Conservation (phyloP, 345 rosid genomes). For the Schrenkiella parvula region DNA sequence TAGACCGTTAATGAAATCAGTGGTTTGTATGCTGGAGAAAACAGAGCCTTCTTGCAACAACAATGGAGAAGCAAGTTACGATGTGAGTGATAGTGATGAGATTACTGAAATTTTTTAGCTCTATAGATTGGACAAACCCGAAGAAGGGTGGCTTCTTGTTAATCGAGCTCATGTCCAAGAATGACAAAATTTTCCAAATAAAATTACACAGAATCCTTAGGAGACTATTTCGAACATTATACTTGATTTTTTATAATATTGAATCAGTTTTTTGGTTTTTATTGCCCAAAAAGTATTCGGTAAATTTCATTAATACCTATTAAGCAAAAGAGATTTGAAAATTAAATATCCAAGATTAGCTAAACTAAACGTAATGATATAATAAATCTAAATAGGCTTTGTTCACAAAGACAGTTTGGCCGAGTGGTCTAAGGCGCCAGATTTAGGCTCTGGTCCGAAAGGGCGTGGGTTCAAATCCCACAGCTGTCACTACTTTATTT, state of each 20-base stretch:
- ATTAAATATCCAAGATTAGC: not conserved
- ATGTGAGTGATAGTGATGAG: not conserved
- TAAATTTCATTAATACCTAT: not conserved
- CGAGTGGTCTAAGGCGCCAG: slow-evolving; percentile 99
- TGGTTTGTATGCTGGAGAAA: slow-evolving; percentile 78
- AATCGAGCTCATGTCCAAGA: not conserved
- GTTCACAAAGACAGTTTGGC: slow-evolving; percentile 69
- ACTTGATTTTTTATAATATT: not conserved
- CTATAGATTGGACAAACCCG: not conserved
- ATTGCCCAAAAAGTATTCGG: too few relatives aligned
- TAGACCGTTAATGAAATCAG: slow-evolving; percentile 76
- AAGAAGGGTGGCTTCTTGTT: not conserved
- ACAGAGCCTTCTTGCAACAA: slow-evolving; percentile 37
- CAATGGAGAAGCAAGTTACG: not conserved
- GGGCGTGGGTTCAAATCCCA: slow-evolving; percentile 99
- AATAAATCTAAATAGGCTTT: not conserved
- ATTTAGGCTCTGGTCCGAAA: slow-evolving; percentile 99
- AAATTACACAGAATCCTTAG: not conserved
- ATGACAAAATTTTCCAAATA: not conserved
- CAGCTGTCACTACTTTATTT: slow-evolving; percentile 95
- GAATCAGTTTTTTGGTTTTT: too few relatives aligned
- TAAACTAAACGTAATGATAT: not conserved
- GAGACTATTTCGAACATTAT: not conserved
- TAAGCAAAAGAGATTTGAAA: not conserved
- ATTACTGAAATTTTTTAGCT: slow-evolving; percentile 8